phyloP scores from a whole-genome alignment of 164 flowering plant genomes.

The Warburgia ugandensis region DNA sequence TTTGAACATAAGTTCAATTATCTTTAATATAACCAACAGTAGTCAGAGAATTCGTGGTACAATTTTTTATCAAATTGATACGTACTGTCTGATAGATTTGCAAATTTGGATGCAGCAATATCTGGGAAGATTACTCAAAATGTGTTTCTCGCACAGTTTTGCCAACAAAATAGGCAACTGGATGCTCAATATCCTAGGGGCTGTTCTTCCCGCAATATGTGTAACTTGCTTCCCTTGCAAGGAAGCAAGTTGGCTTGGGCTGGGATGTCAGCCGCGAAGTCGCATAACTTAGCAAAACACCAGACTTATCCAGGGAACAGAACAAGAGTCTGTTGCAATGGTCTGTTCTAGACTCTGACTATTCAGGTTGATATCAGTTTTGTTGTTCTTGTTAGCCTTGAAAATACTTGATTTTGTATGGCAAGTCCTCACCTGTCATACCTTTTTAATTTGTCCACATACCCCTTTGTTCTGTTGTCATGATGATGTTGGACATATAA shows the following conservation, averaged over 20 bases:
- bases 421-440: background rate
- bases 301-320: slow-evolving; percentile 42
- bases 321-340: slow-evolving; percentile 75
- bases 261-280: slow-evolving; percentile 61
- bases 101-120: slow-evolving; percentile 80
- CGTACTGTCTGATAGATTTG: slow-evolving; percentile 51
- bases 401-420: background rate
- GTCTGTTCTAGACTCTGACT: slow-evolving; percentile 83
- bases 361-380: slow-evolving; percentile 37
- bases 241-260: slow-evolving; percentile 72
- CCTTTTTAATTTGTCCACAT: background rate
- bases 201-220: slow-evolving; percentile 37
- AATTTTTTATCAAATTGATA: too few relatives aligned
- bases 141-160: slow-evolving; percentile 50
- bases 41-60: background rate
- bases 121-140: slow-evolving; percentile 81
- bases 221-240: slow-evolving; percentile 52
- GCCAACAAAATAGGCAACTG: slow-evolving; percentile 58
- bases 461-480: background rate
- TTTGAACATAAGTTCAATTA: too few relatives aligned
- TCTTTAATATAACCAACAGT: too few relatives aligned
- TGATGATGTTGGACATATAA: background rate
- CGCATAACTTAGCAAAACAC: slow-evolving; percentile 41
- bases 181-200: slow-evolving; percentile 38
- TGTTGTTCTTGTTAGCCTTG: slow-evolving; percentile 7